Percentiles rank a stretch among this genome's conserved stretches.
Evolutionary conservation across 805 yeast genomes (phyloP).

Genomic region (Starmerella apis): DNA sequence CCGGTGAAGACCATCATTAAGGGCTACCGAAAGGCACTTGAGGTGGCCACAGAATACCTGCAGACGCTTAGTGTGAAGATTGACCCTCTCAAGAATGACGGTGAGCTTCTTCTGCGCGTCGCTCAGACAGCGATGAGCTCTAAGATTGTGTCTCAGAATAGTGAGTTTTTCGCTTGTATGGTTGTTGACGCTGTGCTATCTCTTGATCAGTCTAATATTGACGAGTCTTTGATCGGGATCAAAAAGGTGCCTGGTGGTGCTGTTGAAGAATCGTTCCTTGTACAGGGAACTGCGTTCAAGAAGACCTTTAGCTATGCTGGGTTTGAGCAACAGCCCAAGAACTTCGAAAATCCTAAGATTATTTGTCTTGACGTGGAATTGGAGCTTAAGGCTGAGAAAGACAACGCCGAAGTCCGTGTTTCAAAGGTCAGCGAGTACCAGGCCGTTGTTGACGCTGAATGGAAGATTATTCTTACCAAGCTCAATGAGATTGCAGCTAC

Average conservation of each 20-base stretch:
- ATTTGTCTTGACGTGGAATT: constrained; percentile 81
- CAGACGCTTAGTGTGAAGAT: constrained; percentile 67
- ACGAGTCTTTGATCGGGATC: constrained; percentile 84
- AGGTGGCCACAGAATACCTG: constrained; percentile 62
- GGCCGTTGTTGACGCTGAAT: constrained; percentile 96
- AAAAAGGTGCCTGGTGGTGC: constrained; percentile 94
- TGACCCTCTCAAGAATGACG: constrained; percentile 47
- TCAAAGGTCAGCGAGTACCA: constrained; percentile 91
- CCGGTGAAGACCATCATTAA: constrained; percentile 80
- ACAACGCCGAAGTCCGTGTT: constrained; percentile 95
- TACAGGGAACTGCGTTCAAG: constrained; percentile 93
- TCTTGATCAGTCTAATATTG: constrained; percentile 57
- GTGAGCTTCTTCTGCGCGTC: constrained; percentile 75
- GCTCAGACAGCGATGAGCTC: constrained; percentile 98
- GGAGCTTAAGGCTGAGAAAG: constrained; percentile 96
- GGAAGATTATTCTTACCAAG: constrained; percentile 85
- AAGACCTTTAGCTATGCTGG: constrained; percentile 98
- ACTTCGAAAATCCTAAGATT: constrained; percentile 67
- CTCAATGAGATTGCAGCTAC: constrained; percentile 68
- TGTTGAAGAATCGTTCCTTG: constrained; percentile 81
- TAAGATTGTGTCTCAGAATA: constrained; percentile 76
- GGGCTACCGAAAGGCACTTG: constrained; percentile 76
- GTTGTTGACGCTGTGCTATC: constrained; percentile 90
- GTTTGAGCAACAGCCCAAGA: constrained; percentile 95
- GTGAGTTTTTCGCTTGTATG: constrained; percentile 87